These are phyloP conservation scores for Coccinonectria pachysandricola DNA, from an alignment of 2,329 filamentous ascomycete genomes.

Conservation along the genomic window DNA sequence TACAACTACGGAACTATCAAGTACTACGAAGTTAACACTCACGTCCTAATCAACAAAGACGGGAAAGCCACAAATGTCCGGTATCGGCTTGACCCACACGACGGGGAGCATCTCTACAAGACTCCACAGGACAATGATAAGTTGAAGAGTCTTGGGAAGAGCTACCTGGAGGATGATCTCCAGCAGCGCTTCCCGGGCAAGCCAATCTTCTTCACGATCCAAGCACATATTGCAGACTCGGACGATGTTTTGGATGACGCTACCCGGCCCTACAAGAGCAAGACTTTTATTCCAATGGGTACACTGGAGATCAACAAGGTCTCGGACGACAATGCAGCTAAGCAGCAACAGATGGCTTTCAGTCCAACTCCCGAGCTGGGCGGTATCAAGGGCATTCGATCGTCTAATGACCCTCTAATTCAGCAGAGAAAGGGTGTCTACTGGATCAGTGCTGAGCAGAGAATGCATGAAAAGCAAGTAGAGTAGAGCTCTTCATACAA, in stretches of 20 bases:
- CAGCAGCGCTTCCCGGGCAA: conserved; percentile 3
- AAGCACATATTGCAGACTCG: conserved; percentile 6
- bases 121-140: conserved; percentile 1
- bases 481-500: too few species aligned
- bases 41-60: conserved; percentile 5
- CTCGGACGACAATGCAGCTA: conserved; percentile 1
- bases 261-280: conserved; percentile 2
- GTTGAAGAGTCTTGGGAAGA: conserved; percentile 1
- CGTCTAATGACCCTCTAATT: conserved; percentile 4
- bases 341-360: conserved; percentile 5
- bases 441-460: conserved; percentile 5
- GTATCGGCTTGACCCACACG: conserved; percentile 4
- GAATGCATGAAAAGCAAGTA: conserved; percentile 3
- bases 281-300: conserved; percentile 1
- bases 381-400: conserved; percentile 3
- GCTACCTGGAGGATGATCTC: conserved; percentile 7
- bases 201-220: conserved; percentile 6
- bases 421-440: conserved; percentile 5
- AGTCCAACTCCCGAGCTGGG: conserved; percentile 5
- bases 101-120: conserved; percentile 6
- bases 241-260: conserved; percentile 4
- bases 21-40: conserved; percentile 9
- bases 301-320: conserved; percentile 7
- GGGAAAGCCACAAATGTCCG: conserved; percentile 4
- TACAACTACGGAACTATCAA: conserved; percentile 8